These are phyloP conservation scores for Tritrichomonas foetus DNA, from an alignment of 208 protist genomes.

Conservation along the genomic window DNA sequence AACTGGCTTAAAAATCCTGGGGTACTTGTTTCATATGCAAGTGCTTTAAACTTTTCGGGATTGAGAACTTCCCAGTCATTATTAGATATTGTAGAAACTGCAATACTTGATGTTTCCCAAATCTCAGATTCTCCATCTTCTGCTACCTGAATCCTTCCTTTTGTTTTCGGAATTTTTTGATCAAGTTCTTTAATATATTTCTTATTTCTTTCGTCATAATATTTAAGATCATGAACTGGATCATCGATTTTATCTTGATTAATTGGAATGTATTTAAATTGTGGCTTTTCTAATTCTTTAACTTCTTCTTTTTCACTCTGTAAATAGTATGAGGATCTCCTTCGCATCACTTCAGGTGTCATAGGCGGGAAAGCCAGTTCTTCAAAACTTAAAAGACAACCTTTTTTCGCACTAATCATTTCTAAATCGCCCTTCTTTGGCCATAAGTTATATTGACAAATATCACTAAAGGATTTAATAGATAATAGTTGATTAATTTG, in stretches of 20 bases:
- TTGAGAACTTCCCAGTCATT: background rate
- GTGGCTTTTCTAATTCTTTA: background rate
- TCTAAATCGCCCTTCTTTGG: background rate
- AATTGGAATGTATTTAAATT: background rate
- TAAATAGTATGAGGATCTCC: no score
- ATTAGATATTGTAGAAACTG: background rate
- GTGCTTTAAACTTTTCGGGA: background rate
- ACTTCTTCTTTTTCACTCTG: background rate
- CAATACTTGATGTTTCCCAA: no score
- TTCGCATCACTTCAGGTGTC: no score
- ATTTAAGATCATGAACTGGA: background rate
- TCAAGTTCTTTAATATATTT: background rate
- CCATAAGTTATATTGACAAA: background rate
- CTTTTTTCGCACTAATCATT: background rate
- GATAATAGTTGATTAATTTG: background rate
- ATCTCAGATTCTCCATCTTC: no score
- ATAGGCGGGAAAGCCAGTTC: no score
- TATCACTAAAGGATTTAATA: background rate
- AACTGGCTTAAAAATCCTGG: background rate
- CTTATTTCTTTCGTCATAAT: background rate
- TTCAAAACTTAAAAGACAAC: background rate
- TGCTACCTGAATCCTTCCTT: no score
- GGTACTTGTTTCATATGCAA: background rate
- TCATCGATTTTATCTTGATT: background rate
- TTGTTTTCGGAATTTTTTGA: no score